These are phyloP conservation scores for Metschnikowia cubensis DNA, from an alignment of 805 yeast genomes.

Conservation along the genomic window DNA sequence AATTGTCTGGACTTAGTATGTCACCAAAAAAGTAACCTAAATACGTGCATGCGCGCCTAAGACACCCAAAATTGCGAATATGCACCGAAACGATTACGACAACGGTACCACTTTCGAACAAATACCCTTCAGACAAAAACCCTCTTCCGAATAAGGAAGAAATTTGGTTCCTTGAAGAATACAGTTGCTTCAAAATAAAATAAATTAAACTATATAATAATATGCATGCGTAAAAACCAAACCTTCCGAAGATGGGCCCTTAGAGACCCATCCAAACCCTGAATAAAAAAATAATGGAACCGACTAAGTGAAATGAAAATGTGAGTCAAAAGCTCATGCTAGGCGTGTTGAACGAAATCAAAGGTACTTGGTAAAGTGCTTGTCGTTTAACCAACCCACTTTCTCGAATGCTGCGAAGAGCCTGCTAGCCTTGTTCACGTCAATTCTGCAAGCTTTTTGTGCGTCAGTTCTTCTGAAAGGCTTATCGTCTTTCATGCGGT, in stretches of 20 bases:
- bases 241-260: background rate
- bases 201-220: background rate
- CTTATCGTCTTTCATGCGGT: conserved; percentile 59
- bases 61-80: background rate
- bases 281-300: background rate
- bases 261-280: conserved; percentile 1
- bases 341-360: conserved; percentile 2
- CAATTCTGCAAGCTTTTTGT: conserved; percentile 95
- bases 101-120: background rate
- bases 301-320: conserved; percentile 7
- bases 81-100: background rate
- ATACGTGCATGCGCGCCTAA: background rate
- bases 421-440: conserved; percentile 92
- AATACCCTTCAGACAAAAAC: background rate
- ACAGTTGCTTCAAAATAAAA: background rate
- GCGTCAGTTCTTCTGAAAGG: conserved; percentile 97
- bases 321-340: background rate
- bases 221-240: conserved; percentile 1
- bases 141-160: background rate
- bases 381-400: conserved; percentile 88
- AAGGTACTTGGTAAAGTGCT: conserved; percentile 43
- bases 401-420: conserved; percentile 85
- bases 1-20: background rate
- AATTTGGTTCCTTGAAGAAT: background rate
- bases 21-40: background rate